These are phyloP conservation scores for Ambrosia trifida DNA, from an alignment of 129 eudicot genomes.

Conservation along the genomic window DNA sequence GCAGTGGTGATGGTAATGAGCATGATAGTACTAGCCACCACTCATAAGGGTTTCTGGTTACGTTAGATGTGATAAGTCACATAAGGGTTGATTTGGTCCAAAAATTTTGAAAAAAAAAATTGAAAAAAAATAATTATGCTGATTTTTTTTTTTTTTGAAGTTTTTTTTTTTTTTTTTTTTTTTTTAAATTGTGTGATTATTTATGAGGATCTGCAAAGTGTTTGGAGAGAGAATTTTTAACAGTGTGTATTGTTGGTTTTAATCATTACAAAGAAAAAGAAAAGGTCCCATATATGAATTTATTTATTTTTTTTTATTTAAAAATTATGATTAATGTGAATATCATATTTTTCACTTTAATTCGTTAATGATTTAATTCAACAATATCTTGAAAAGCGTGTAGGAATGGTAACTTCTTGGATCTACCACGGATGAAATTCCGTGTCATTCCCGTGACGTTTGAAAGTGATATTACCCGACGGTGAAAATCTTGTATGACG, in stretches of 20 bases:
- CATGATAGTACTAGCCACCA: conserved; percentile 65
- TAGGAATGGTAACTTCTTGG: conserved; percentile 12
- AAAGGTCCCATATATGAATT: conserved; percentile 26
- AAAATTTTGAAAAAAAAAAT: conserved; percentile 25
- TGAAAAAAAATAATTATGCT: conserved; percentile 29
- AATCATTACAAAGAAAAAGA: conserved; percentile 29
- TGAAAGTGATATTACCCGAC: conserved; percentile 26
- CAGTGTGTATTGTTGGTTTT: conserved; percentile 41
- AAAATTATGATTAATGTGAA: not conserved
- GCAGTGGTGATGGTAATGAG: conserved; percentile 57
- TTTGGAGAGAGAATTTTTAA: conserved; percentile 49
- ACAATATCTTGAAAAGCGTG: not conserved
- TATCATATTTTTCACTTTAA: not conserved
- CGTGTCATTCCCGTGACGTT: conserved; percentile 31
- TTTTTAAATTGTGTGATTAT: conserved; percentile 40
- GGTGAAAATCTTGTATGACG: conserved; percentile 25
- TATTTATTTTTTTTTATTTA: conserved; percentile 9
- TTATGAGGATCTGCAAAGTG: conserved; percentile 32
- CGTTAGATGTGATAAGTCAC: conserved; percentile 55
- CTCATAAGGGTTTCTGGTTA: conserved; percentile 38
- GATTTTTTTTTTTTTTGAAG: not conserved
- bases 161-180: not conserved
- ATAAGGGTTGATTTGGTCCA: conserved; percentile 62
- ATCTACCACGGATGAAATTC: conserved; percentile 22
- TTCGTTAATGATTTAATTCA: not conserved